Evolutionary conservation across 352 stramenopile species (phyloP), one percentile per base, ranked within the genome.

Genomic region (Phytophthora podocarpi): DNA sequence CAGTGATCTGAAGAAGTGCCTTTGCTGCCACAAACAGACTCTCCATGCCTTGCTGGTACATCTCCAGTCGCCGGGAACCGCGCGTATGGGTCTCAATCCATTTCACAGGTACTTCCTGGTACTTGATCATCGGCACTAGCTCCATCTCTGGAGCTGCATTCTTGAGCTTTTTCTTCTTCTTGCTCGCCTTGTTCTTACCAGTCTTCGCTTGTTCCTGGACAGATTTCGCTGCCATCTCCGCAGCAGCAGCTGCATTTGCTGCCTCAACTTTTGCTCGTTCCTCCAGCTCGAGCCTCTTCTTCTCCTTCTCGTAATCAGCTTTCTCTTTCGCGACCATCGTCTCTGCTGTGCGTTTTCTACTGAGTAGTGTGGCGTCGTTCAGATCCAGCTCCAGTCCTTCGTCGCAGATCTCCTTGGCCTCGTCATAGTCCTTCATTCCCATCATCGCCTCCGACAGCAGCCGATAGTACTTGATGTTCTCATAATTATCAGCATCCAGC

Each of bases 391-490:
- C 46, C 13, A 82, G 56, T 57, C 74, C 74, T 60, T 75, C 47
- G 5, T 65, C 61, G 21, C 74, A 82, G 11, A 73, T 60, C 28
- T 74, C 59, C 26, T 63, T 64, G 5, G 67, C 74, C 24, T 78
- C 48, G 5, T 74, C 56, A 26, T 69, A 78, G 26, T 67, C 58
- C 27, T 80, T 39, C 64, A 80, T 59, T 2, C 63, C 67, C 42
- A 80, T 67, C 32, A 78, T 40, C 0, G 63, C 65, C 40, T 78
- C 67, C 0, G 70, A 77, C 26, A 80, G 26, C 13, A 78, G 24
- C 13, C 67, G 58, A 34, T 79, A 82, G 32, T 74, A 66, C 64
- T 77, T 76, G 47, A 78, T 18, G 15, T 62, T 70, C 8, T 67
- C 42, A 4, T 59, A 52, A 28, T 64, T 58, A 13, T 78, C 63